Percentiles rank a stretch among this genome's conserved stretches.
phyloP scores from a whole-genome alignment of 2,329 filamentous ascomycete species.

The Dactylellina haptotyla region DNA sequence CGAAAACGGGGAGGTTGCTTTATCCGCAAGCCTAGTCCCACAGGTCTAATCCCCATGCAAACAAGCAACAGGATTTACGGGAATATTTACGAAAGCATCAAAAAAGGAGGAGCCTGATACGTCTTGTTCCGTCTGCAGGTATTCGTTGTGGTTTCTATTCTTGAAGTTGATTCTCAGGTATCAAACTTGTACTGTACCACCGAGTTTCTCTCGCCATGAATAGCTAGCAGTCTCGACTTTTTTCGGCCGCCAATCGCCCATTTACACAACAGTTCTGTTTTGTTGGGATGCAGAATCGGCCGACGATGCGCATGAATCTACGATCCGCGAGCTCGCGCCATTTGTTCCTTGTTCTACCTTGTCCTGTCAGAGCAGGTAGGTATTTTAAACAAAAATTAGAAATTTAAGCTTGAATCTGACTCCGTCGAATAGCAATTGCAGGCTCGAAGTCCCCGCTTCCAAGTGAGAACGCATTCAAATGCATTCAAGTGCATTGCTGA shows the following conservation, averaged over 20 bases:
- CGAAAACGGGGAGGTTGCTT: background rate
- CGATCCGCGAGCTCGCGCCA: constrained; percentile 13
- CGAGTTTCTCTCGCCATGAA: no score
- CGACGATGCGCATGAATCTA: background rate
- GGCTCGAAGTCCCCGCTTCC: background rate
- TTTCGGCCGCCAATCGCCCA: background rate
- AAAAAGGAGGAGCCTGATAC: background rate
- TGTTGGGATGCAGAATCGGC: constrained; percentile 21
- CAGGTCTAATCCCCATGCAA: no score
- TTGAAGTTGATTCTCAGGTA: no score
- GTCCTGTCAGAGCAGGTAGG: no score
- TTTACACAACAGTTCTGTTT: background rate
- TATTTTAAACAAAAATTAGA: background rate
- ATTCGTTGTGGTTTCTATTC: no score
- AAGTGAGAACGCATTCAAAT: no score
- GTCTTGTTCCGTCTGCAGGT: no score
- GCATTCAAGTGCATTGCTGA: no score
- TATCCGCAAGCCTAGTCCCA: constrained; percentile 2
- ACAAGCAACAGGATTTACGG: background rate
- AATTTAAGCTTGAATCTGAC: background rate
- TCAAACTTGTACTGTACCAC: no score
- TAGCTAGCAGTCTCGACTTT: no score
- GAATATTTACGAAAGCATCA: background rate
- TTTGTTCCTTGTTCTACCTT: no score
- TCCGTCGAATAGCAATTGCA: constrained; percentile 1